Evolutionary conservation across 1,284 basidiomycete genomes (phyloP), one percentile per base, ranked within the genome.

Genomic region (Fistulinella staudtii): DNA sequence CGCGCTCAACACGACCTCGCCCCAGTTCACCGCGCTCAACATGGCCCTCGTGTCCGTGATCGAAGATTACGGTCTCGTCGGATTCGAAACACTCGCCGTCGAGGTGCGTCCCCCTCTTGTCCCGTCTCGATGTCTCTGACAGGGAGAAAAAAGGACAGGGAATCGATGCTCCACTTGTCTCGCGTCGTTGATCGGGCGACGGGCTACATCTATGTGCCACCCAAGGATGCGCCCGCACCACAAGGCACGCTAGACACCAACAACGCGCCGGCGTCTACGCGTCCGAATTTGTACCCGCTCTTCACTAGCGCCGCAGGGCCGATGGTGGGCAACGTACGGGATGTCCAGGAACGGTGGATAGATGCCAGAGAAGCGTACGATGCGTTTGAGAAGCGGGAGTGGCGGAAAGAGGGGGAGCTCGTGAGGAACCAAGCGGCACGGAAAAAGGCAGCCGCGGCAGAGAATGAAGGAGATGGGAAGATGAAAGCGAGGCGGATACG

Each of bases 61-160:
- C 28, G 93, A 98, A 62, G 95, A 98, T 61, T 98, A 85, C 64
- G 77, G 85, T n/a, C 77, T 98, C 10, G 93, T 99, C 21, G 88
- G 89, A 0, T 99, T 99, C 57, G 95, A 99, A 69, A 99, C 96
- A 0, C 76, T 99, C 0, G 94, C 93, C 0, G 92, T 97, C 13
- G 93, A 97, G 74, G 89, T 89, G 53, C 45, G 76, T 47, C 11
- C 34, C 15, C 27, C 43, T 27, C 9, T 27, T 43, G 17, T 14
- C 8, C 13, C n/a, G 22, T 14, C 37, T 3, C 8, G 6, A 21
- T n/a, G 37, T 3, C 7, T 6, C 20, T 11, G 13, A 10, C 37
- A 6, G 10, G 11, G 15, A 17, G 8, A 15, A 15, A 21, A n/a
- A 33, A 91, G 86, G 93, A 97, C 65, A 96, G 94, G 66, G 72